Percentiles rank a stretch among this genome's conserved stretches.
These are phyloP conservation scores for Wickerhamomyces kurtzmanii DNA, from an alignment of 805 yeast genomes.

Conservation along the genomic window DNA sequence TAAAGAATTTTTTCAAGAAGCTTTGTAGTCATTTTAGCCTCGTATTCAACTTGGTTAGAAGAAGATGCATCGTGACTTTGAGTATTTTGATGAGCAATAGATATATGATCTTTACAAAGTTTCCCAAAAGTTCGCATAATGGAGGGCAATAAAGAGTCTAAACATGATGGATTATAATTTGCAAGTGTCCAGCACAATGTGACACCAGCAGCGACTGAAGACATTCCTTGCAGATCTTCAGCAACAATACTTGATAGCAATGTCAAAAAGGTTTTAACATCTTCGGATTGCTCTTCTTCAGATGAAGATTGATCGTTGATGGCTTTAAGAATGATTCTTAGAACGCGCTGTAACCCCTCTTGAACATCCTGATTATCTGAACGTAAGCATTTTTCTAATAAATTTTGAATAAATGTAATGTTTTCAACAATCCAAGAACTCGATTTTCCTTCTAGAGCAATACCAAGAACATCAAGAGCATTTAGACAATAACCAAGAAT, in stretches of 20 bases:
- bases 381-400: slow-evolving; percentile 72
- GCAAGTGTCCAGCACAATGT: slow-evolving; percentile 77
- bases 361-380: slow-evolving; percentile 84
- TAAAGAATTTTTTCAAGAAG: slow-evolving; percentile 68
- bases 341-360: slow-evolving; percentile 68
- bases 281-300: slow-evolving; percentile 50
- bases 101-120: slow-evolving; percentile 79
- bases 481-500: slow-evolving; percentile 75
- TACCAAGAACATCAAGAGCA: slow-evolving; percentile 82
- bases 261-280: slow-evolving; percentile 49
- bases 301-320: slow-evolving; percentile 35
- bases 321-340: slow-evolving; percentile 60
- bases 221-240: slow-evolving; percentile 65
- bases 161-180: slow-evolving; percentile 57
- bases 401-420: slow-evolving; percentile 54
- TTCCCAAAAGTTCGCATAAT: slow-evolving; percentile 85
- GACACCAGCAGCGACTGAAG: slow-evolving; percentile 81
- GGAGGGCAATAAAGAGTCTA: slow-evolving; percentile 67
- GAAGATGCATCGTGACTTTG: slow-evolving; percentile 28
- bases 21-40: slow-evolving; percentile 71
- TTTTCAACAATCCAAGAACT: slow-evolving; percentile 74
- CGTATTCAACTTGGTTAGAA: slow-evolving; percentile 41
- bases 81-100: too few relatives aligned
- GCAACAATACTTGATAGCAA: slow-evolving; percentile 59
- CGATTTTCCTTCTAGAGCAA: slow-evolving; percentile 70